These are phyloP conservation scores for Scheffersomyces coipomensis DNA, from an alignment of 805 yeast genomes.

Conservation along the genomic window DNA sequence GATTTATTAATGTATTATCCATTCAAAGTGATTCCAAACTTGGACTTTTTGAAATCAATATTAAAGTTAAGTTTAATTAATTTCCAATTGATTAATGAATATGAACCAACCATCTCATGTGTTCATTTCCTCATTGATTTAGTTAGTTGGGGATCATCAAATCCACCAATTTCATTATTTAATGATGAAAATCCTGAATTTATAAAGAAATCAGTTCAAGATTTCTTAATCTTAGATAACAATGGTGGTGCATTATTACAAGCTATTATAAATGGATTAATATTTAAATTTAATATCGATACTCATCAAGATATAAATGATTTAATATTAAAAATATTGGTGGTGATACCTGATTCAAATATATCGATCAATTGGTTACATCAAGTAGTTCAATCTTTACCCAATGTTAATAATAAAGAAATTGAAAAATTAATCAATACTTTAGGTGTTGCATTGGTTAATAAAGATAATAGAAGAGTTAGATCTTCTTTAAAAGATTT, in stretches of 20 bases:
- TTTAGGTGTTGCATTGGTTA: slow-evolving; percentile 57
- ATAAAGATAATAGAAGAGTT: slow-evolving; percentile 71
- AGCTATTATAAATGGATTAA: slow-evolving; percentile 61
- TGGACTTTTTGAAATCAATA: slow-evolving; percentile 49
- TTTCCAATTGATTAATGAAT: slow-evolving; percentile 54
- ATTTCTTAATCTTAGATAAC: slow-evolving; percentile 37
- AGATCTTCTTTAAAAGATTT: slow-evolving; percentile 74
- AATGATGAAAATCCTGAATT: slow-evolving; percentile 51
- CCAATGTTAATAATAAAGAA: slow-evolving; percentile 69
- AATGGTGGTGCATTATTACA: slow-evolving; percentile 59
- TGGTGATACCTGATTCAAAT: slow-evolving; percentile 43
- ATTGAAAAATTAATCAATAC: slow-evolving; percentile 58
- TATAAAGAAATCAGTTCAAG: slow-evolving; percentile 48
- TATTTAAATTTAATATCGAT: slow-evolving; percentile 69
- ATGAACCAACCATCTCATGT: slow-evolving; percentile 67
- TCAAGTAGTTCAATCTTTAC: slow-evolving; percentile 53
- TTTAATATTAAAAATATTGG: slow-evolving; percentile 61
- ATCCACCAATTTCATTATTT: slow-evolving; percentile 75
- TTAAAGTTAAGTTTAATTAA: slow-evolving; percentile 60
- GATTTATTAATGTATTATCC: slow-evolving; percentile 80
- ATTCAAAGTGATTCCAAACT: slow-evolving; percentile 43
- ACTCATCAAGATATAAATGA: slow-evolving; percentile 74
- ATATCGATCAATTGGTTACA: slow-evolving; percentile 60
- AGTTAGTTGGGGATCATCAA: slow-evolving; percentile 77
- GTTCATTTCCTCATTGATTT: slow-evolving; percentile 80